Evolutionary conservation across 345 rosid genomes (phyloP).

Genomic region (Ceriops zippeliana): DNA sequence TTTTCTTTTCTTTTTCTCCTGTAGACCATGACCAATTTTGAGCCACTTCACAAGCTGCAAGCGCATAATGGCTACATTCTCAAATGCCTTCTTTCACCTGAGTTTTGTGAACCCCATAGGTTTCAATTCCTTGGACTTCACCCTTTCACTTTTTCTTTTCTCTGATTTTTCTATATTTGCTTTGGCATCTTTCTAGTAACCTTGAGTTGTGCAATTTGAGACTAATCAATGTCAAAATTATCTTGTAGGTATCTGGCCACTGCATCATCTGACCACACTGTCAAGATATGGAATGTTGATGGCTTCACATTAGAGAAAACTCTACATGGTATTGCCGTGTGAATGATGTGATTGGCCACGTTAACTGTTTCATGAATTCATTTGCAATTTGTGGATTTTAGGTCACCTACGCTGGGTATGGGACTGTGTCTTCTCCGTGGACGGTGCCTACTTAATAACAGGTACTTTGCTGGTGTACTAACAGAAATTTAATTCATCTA

Average conservation of each 20-base stretch:
- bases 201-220: conserved; percentile 2
- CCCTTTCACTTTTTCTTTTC: not conserved
- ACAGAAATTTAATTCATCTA: too few species aligned
- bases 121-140: conserved; percentile 20
- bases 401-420: conserved; percentile 98
- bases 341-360: not conserved
- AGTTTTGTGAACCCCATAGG: conserved; percentile 79
- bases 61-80: conserved; percentile 87
- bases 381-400: conserved; percentile 18
- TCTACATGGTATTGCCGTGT: conserved; percentile 43
- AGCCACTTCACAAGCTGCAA: conserved; percentile 94
- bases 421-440: conserved; percentile 98
- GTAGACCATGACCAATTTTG: conserved; percentile 90
- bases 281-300: conserved; percentile 96
- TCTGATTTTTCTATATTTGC: not conserved
- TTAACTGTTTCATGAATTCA: not conserved
- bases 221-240: conserved; percentile 6
- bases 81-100: conserved; percentile 90
- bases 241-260: conserved; percentile 82
- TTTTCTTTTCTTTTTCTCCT: not conserved
- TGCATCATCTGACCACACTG: conserved; percentile 88
- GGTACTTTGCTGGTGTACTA: conserved; percentile 31
- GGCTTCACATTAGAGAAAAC: conserved; percentile 91
- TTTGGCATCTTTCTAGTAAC: not conserved
- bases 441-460: conserved; percentile 93